These are phyloP conservation scores for Circinella minor DNA, from an alignment of 371 early-diverging fungal genomes.

Conservation along the genomic window DNA sequence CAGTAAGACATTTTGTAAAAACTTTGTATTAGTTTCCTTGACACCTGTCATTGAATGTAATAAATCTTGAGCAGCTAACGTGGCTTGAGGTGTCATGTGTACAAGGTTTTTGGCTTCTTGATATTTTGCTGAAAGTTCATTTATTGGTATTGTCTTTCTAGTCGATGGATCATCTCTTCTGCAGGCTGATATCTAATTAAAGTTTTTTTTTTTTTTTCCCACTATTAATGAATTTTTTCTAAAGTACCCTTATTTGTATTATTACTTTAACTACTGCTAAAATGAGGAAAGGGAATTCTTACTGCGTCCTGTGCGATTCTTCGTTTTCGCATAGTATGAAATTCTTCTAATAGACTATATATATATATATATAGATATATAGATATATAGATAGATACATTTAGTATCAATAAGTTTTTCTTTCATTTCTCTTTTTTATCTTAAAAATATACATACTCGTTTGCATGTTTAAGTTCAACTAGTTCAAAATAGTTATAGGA, in stretches of 20 bases:
- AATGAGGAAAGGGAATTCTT: neutral
- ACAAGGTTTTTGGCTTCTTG: slow-evolving; percentile 6
- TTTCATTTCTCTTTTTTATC: neutral
- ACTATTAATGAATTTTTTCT: neutral
- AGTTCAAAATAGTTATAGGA: slow-evolving; percentile 1
- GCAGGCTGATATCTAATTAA: slow-evolving; percentile 7
- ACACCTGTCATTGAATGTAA: slow-evolving; percentile 1
- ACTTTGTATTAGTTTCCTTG: neutral
- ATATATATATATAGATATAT: neutral
- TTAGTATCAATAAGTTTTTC: neutral
- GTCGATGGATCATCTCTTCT: neutral
- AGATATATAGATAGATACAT: too few relatives aligned
- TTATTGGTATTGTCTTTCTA: neutral
- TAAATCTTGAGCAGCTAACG: slow-evolving; percentile 3
- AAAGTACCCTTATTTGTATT: neutral
- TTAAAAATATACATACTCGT: slow-evolving; percentile 4
- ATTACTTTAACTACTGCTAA: too few relatives aligned
- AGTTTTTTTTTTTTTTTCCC: neutral
- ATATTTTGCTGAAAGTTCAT: slow-evolving; percentile 7
- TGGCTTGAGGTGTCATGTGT: slow-evolving; percentile 5
- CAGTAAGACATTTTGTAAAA: neutral
- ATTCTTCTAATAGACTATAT: slow-evolving; percentile 3
- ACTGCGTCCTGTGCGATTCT: slow-evolving; percentile 11
- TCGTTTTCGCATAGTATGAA: neutral
- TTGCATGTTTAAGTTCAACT: neutral